phyloP scores from a whole-genome alignment of 192 early-diverging fungal genomes.

The Coemansia sp. region DNA sequence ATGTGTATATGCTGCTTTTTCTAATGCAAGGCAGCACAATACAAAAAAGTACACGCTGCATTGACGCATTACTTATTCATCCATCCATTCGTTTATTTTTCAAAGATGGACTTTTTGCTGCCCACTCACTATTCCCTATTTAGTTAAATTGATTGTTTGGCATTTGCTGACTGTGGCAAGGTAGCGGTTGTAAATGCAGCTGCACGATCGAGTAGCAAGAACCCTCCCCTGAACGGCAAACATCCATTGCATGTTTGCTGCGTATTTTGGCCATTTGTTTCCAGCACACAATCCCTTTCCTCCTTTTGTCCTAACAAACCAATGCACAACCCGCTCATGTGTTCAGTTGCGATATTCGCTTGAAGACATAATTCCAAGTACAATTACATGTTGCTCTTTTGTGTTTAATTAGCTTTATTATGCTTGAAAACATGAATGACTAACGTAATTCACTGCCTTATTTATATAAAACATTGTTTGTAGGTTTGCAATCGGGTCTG shows the following conservation, averaged over 20 bases:
- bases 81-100: neutral
- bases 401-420: too few relatives aligned
- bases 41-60: neutral
- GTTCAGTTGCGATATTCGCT: too few relatives aligned
- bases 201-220: conserved; percentile 4
- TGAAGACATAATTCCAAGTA: too few relatives aligned
- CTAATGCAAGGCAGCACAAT: neutral
- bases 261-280: too few relatives aligned
- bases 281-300: too few relatives aligned
- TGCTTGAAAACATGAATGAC: neutral
- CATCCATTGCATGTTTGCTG: neutral
- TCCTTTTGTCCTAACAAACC: neutral
- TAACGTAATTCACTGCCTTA: neutral
- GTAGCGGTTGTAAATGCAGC: neutral
- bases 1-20: neutral
- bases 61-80: neutral
- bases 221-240: conserved; percentile 3
- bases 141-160: conserved; percentile 3
- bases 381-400: too few relatives aligned
- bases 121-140: neutral
- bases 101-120: neutral
- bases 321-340: neutral
- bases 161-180: neutral
- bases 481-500: neutral
- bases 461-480: conserved; percentile 1